Conservation (phyloP, 108 stramenopile genomes). For the Cyclostephanos tholiformis region DNA sequence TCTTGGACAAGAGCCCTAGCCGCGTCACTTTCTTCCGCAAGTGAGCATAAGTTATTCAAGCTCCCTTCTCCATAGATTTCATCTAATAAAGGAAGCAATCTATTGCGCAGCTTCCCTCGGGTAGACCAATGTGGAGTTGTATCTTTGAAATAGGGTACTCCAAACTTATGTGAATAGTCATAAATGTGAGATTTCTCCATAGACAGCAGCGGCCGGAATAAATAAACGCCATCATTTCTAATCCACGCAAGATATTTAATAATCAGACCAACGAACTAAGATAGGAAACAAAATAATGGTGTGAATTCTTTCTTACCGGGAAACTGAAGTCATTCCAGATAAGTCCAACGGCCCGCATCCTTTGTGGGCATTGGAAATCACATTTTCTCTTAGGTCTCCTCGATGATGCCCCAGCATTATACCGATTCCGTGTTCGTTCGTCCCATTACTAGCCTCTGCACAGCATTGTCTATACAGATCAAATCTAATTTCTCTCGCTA, state of each 20-base stretch:
- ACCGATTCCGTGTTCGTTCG: conserved; percentile 52
- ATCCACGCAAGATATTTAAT: too few species aligned
- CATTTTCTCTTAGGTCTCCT: conserved; percentile 97
- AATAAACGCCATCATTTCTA: conserved; percentile 81
- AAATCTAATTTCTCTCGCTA: conserved; percentile 87
- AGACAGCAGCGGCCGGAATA: conserved; percentile 89
- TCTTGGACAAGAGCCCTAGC: conserved; percentile 67
- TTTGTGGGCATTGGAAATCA: conserved; percentile 93
- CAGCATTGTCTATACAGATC: conserved; percentile 73
- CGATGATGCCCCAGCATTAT: conserved; percentile 97
- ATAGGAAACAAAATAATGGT: too few species aligned
- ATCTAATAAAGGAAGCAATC: conserved; percentile 88
- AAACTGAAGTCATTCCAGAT: conserved; percentile 88
- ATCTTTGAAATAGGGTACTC: conserved; percentile 96
- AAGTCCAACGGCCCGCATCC: conserved; percentile 88
- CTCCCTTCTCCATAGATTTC: conserved; percentile 96
- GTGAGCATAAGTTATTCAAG: conserved; percentile 78
- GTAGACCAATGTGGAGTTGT: conserved; percentile 96
- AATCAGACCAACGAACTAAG: too few species aligned
- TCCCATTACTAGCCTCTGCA: conserved; percentile 19
- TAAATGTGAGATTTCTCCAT: conserved; percentile 77
- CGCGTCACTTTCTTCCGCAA: conserved; percentile 84
- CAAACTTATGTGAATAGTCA: conserved; percentile 91
- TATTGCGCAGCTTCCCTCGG: conserved; percentile 91
- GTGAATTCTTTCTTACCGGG: conserved; percentile 3